Evolutionary conservation across 1,284 basidiomycete genomes (phyloP).

Genomic region (Tilletiopsis washingtonensis): DNA sequence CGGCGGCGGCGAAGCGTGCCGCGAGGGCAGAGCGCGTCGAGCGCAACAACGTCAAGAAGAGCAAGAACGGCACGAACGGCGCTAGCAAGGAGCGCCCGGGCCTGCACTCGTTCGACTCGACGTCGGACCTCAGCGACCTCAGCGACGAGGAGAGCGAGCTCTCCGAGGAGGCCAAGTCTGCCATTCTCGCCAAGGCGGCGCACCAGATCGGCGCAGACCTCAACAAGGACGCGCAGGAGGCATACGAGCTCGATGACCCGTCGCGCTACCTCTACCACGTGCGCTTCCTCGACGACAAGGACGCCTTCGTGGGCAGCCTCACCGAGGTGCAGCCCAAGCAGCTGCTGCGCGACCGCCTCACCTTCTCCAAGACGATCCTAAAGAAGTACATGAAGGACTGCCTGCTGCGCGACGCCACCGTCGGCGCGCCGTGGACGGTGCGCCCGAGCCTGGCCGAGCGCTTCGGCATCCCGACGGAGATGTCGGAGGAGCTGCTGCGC

Average conservation of each 20-base stretch:
- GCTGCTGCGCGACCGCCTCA: constrained; percentile 68
- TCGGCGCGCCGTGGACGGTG: constrained; percentile 89
- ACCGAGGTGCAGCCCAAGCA: constrained; percentile 71
- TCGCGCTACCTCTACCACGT: constrained; percentile 77
- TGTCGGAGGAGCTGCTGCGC: constrained; percentile 73
- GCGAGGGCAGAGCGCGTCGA: no score
- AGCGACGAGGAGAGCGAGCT: constrained; percentile 61
- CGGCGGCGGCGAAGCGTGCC: not conserved
- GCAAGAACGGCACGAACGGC: not conserved
- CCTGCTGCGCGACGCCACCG: constrained; percentile 77
- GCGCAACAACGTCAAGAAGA: not conserved
- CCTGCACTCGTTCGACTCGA: not conserved
- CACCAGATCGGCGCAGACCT: constrained; percentile 75
- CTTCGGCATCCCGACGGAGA: constrained; percentile 73
- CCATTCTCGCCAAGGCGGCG: no score
- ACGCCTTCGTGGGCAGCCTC: constrained; percentile 55
- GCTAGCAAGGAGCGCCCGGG: no score
- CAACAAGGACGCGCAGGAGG: constrained; percentile 63
- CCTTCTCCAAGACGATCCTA: constrained; percentile 91
- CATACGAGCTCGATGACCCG: constrained; percentile 67
- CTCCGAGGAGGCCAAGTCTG: not conserved
- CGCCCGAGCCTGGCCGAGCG: constrained; percentile 72
- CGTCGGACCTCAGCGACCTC: constrained; percentile 69
- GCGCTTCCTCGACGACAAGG: constrained; percentile 57
- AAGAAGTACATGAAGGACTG: constrained; percentile 92